Base-by-base conservation (phyloP, 2,329 filamentous ascomycete genomes). In the Helminthosporium solani region DNA sequence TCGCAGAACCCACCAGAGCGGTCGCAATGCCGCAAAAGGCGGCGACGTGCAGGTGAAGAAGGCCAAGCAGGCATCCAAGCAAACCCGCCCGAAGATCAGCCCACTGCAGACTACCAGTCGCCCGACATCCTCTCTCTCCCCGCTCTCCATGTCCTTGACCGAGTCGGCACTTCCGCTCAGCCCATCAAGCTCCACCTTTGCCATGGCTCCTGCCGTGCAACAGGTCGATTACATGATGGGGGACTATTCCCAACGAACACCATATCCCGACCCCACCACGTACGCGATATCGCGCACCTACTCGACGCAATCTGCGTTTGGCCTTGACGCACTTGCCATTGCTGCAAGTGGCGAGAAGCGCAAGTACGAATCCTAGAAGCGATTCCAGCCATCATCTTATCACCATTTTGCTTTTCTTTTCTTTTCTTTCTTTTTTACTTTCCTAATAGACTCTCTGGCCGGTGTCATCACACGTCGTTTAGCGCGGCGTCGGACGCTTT, bases 1-100 rank as follows among this genome's bases (percentile, higher is more conserved):
- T 61, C 78, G 88, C 23, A 82, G 88, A 60, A 90, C 87, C 0
- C 87, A 91, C 67, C 85, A 81, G 52, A 76, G 71, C 50, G 75
- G 75, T 3, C 74, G 75, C 42, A 73, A 70, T 38, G 64, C 70
- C 1, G 48, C 56, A 19, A 71, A 71, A 45, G 52, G 50, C 36
- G 52, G 38, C 21, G 68, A 71, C 7, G 60, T 63, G 28, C 64
- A 66, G n/a, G 55, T 65, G 18, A 70, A 72, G 40, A 71, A 68
- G 47, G 53, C 60, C n/a, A 70, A 69, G 50, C 50, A 54, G 27
- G 64, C 62, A 42, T 53, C 57, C 3, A 66, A 65, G 47, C 57
- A 64, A n/a, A 64, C 68, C 8, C 67, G 58, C 15, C 64, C 67
- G 11, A 68, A 59, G 45, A 60, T 62, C 3, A 55, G 63, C 8